Percentiles rank a stretch among this genome's conserved stretches.
Evolutionary conservation across 345 rosid species (phyloP).

Genomic region (Gossypium ekmanianum): DNA sequence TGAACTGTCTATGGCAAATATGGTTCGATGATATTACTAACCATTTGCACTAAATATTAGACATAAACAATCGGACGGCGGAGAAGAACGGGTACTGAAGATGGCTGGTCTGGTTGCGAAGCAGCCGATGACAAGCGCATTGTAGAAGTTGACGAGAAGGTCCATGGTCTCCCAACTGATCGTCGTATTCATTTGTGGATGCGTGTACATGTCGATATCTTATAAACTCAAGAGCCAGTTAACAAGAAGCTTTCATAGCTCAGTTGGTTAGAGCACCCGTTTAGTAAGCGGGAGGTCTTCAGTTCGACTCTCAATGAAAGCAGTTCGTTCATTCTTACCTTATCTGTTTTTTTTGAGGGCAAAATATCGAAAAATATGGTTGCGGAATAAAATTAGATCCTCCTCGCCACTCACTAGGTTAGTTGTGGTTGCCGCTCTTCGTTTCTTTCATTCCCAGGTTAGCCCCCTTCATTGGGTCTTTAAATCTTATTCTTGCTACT

Average conservation of each 20-base stretch:
- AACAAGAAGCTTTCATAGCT: conserved; percentile 15
- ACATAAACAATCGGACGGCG: too few relatives aligned
- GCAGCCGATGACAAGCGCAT: neutral
- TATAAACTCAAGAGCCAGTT: too few relatives aligned
- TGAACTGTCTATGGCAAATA: too few relatives aligned
- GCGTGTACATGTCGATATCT: neutral
- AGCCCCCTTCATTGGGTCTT: too few relatives aligned
- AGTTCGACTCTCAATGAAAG: conserved; percentile 88
- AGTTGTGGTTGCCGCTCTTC: neutral
- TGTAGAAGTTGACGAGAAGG: conserved; percentile 24
- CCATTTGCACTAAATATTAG: too few relatives aligned
- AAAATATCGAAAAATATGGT: too few relatives aligned
- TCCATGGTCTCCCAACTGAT: conserved; percentile 62
- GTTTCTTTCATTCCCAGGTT: neutral
- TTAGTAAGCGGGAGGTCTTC: conserved; percentile 99
- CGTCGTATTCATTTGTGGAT: conserved; percentile 71
- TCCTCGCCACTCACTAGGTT: too few relatives aligned
- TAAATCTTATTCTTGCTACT: too few relatives aligned
- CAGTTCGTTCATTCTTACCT: neutral
- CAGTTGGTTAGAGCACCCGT: conserved; percentile 97
- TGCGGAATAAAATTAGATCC: too few relatives aligned
- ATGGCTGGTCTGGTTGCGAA: neutral
- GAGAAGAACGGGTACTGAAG: too few relatives aligned
- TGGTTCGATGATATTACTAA: too few relatives aligned
- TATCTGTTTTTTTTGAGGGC: rapidly evolving